Evolutionary conservation across 352 stramenopile species (phyloP).

Genomic region (Phytophthora crassamura): DNA sequence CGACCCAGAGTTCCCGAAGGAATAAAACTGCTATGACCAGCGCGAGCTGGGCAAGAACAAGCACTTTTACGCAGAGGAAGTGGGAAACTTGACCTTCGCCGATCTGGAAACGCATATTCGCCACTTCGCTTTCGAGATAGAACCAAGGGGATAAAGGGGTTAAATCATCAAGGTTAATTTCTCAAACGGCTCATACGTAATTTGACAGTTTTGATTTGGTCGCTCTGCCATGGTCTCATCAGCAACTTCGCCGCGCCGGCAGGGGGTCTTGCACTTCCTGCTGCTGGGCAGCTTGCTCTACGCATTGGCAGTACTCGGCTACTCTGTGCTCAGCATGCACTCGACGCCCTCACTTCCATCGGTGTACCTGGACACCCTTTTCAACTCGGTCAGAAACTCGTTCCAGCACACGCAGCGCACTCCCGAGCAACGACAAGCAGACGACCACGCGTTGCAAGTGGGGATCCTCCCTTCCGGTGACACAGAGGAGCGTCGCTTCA

Average conservation of each 20-base stretch:
- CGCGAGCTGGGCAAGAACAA: conserved; percentile 22
- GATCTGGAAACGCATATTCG: conserved; percentile 18
- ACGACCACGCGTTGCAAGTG: conserved; percentile 25
- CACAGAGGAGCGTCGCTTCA: conserved; percentile 11
- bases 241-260: neutral
- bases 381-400: conserved; percentile 7
- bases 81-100: conserved; percentile 14
- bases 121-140: conserved; percentile 24
- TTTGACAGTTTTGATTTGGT: no score
- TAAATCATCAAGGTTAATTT: no score
- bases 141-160: no score
- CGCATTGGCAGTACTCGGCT: conserved; percentile 6
- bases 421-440: conserved; percentile 18
- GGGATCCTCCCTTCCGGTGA: conserved; percentile 3
- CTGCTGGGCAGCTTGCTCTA: conserved; percentile 22
- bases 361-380: conserved; percentile 1
- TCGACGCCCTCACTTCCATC: neutral
- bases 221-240: neutral
- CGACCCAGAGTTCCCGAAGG: conserved; percentile 30
- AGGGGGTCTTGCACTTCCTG: conserved; percentile 11
- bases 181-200: no score
- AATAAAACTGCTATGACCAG: conserved; percentile 57
- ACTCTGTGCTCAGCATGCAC: conserved; percentile 16
- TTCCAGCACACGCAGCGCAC: conserved; percentile 1
- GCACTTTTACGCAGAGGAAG: conserved; percentile 21